Evolutionary conservation across 495 filamentous ascomycete species (phyloP).

Genomic region (Neurospora sublineolata): DNA sequence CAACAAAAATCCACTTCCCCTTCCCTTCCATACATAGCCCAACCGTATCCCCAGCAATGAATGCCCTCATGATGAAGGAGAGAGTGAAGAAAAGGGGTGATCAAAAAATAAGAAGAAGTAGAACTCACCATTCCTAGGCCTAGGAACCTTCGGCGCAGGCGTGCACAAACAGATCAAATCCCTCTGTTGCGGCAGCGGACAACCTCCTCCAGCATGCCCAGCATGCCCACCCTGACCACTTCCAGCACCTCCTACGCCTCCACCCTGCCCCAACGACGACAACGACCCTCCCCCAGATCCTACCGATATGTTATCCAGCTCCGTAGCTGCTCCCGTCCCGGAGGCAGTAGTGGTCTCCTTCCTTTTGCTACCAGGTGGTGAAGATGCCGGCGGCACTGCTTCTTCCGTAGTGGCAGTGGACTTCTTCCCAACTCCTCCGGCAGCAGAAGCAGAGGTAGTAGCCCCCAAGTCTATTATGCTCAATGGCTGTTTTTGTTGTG

Average conservation of each 20-base stretch:
- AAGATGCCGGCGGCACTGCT: too few relatives aligned
- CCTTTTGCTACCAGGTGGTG: too few relatives aligned
- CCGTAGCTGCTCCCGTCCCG: too few relatives aligned
- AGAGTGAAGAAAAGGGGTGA: too few relatives aligned
- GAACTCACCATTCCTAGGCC: slow-evolving; percentile 86
- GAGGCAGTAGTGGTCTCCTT: too few relatives aligned
- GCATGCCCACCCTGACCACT: background rate
- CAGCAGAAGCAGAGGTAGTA: too few relatives aligned
- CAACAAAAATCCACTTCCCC: too few relatives aligned
- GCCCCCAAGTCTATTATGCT: background rate
- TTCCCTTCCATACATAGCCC: too few relatives aligned
- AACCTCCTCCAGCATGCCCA: background rate
- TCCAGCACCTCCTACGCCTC: background rate
- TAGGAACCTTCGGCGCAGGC: slow-evolving; percentile 82
- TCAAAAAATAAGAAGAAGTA: slow-evolving; percentile 5
- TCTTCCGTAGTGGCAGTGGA: too few relatives aligned
- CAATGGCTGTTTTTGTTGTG: background rate
- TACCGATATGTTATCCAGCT: background rate
- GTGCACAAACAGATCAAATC: slow-evolving; percentile 79
- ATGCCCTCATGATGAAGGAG: too few relatives aligned
- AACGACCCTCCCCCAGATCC: background rate
- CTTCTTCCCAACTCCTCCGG: too few relatives aligned
- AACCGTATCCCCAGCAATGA: too few relatives aligned
- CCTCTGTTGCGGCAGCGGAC: slow-evolving; percentile 3
- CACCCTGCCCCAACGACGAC: background rate